Percentiles rank a stretch among this genome's conserved stretches.
Conservation (phyloP, 495 filamentous ascomycete genomes). For the Neurospora sp. region DNA sequence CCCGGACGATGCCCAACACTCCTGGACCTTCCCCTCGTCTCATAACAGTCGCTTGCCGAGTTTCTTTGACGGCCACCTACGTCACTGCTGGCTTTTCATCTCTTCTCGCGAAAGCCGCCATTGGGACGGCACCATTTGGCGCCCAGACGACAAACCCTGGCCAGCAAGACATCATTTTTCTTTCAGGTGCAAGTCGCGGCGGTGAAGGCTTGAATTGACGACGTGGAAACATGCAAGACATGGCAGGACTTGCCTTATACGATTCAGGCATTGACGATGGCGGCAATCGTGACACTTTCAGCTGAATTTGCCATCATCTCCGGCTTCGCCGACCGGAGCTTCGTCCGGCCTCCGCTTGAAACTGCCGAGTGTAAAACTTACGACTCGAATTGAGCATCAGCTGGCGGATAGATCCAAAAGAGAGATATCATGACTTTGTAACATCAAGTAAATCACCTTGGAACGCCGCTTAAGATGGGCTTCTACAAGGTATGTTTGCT, state of each 20-base stretch:
- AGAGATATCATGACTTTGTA: not conserved
- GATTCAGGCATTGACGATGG: not conserved
- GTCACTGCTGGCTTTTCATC: not conserved
- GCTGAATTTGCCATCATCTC: not conserved
- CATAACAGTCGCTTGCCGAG: not conserved
- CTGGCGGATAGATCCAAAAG: not conserved
- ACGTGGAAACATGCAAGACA: not conserved
- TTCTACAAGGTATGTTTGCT: not conserved
- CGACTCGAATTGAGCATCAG: not conserved
- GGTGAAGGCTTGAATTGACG: not conserved
- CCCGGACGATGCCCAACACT: not conserved
- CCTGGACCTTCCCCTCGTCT: not conserved
- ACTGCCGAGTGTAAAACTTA: not conserved
- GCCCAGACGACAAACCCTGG: not conserved
- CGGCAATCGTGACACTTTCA: not conserved
- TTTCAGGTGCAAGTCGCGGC: not conserved
- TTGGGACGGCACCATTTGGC: not conserved
- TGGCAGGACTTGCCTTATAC: not conserved
- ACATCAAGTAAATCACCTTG: not conserved
- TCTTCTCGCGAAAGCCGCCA: not conserved
- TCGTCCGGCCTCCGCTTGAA: not conserved
- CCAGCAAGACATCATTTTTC: not conserved
- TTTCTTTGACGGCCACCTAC: not conserved
- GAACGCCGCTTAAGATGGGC: not conserved
- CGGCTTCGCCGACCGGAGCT: not conserved